Base-by-base conservation (phyloP, 306 rosid genomes). In the apple (Malus domestica) region DNA sequence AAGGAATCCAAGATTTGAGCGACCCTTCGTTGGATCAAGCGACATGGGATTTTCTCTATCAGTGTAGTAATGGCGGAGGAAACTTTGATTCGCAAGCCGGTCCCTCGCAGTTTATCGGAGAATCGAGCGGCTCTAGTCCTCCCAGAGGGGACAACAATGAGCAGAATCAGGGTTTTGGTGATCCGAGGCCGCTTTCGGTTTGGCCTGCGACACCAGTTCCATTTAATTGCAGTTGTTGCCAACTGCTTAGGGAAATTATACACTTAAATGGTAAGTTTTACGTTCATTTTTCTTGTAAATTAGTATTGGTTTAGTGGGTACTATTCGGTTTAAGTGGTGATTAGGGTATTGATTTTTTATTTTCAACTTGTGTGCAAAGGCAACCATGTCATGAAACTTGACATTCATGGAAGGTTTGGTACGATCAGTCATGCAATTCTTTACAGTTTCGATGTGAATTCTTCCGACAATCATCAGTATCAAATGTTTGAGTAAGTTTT, bases 351-450 rank as follows among this genome's bases (percentile, higher is more conserved):
- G 54, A 32, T 15, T 40, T 30, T 20, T 10, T 32, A 38, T 4
- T 32, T 6, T 32, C 15, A 19, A 20, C 65, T 73, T 51, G 5
- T 55, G 14, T 15, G 67, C 3, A 44, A 68, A 93, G 98, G 88
- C 45, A 4, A 33, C 10, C 29, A 14, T 44, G 55, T 85, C 6
- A 80, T 74, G 32, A 93, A 86, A 82, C 87, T 93, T 23, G 92
- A 86, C 83, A 86, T 93, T 67, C 97, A 93, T 74, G 97, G 98
- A 83, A 81, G 83, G 62, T 62, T 87, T 0, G 98, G 93, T 29
- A 4, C 80, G 27, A 74, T 91, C 71, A 64, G 83, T 51, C 99
- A 95, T 81, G 99, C 88, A 23, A 66, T 95, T 80, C 76, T 81
- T 4, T 76, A 85, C 29, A 68, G 10, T 49, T 18, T 51, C 15